phyloP scores from a whole-genome alignment of 169 alveolate genomes.

The Toxoplasma gondii region DNA sequence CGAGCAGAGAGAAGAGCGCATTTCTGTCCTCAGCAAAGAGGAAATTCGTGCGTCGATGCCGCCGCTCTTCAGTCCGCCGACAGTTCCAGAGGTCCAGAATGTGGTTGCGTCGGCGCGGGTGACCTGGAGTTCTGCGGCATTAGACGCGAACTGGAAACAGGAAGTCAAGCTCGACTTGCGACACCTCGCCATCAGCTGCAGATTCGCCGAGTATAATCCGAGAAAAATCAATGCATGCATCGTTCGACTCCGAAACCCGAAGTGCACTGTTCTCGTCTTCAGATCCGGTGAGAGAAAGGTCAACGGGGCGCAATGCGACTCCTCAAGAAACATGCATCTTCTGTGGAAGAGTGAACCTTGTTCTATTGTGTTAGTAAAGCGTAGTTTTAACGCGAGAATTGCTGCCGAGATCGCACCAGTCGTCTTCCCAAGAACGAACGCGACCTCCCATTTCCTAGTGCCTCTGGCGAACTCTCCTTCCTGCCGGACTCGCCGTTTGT shows the following conservation, averaged over 20 bases:
- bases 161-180: constrained; percentile 78
- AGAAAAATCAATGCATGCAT: constrained; percentile 90
- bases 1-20: not conserved
- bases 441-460: too few relatives aligned
- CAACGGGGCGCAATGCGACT: not conserved
- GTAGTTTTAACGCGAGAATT: not conserved
- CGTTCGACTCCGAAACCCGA: constrained; percentile 90
- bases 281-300: constrained; percentile 44
- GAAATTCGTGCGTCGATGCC: not conserved
- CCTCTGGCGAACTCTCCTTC: too few relatives aligned
- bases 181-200: constrained; percentile 82
- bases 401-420: too few relatives aligned
- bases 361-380: too few relatives aligned
- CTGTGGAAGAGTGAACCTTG: too few relatives aligned
- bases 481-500: too few relatives aligned
- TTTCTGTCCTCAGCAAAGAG: not conserved
- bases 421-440: not conserved
- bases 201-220: constrained; percentile 92
- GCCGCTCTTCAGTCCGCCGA: constrained; percentile 11
- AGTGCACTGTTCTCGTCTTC: constrained; percentile 86
- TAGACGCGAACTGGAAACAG: not conserved
- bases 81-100: constrained; percentile 9
- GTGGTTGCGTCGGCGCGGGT: constrained; percentile 25
- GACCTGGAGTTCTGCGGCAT: not conserved
- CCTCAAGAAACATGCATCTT: not conserved